Evolutionary conservation across 2,329 filamentous ascomycete genomes (phyloP).

Genomic region (Shiraia bambusicola): DNA sequence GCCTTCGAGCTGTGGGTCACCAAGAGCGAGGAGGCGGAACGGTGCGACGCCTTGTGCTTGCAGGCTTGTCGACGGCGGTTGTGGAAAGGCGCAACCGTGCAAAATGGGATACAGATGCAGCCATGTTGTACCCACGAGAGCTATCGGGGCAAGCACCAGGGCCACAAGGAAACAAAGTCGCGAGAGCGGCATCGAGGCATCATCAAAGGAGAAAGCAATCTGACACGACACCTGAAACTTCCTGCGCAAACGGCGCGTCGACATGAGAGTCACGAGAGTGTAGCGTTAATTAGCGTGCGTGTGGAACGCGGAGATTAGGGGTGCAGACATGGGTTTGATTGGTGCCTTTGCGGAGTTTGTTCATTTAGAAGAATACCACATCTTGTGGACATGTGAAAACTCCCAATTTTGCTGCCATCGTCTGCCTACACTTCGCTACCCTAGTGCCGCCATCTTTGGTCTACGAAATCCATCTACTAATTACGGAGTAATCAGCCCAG

Average conservation of each 20-base stretch:
- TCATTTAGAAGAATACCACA: background rate
- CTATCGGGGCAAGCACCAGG: constrained; percentile 62
- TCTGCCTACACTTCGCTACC: constrained; percentile 4
- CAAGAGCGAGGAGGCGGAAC: constrained; percentile 83
- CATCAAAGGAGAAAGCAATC: constrained; percentile 13
- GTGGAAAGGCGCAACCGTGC: constrained; percentile 74
- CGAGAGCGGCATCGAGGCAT: constrained; percentile 55
- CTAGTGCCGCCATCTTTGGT: constrained; percentile 1
- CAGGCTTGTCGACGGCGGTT: constrained; percentile 10
- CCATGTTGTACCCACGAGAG: constrained; percentile 70
- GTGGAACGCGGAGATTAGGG: constrained; percentile 5
- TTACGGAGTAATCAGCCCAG: constrained; percentile 26
- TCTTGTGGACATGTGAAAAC: background rate
- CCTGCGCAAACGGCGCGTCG: constrained; percentile 9
- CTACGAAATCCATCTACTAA: background rate
- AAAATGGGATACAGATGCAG: constrained; percentile 87
- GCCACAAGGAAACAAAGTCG: constrained; percentile 49
- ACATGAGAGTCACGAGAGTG: constrained; percentile 7
- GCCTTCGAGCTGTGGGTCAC: constrained; percentile 91
- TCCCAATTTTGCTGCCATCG: background rate
- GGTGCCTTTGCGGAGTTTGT: constrained; percentile 6
- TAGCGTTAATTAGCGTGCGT: constrained; percentile 2
- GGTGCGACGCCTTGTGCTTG: constrained; percentile 56
- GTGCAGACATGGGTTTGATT: constrained; percentile 1
- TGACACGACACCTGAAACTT: background rate